phyloP scores from a whole-genome alignment of 2,329 filamentous ascomycete genomes.

The Penicillium sp. region DNA sequence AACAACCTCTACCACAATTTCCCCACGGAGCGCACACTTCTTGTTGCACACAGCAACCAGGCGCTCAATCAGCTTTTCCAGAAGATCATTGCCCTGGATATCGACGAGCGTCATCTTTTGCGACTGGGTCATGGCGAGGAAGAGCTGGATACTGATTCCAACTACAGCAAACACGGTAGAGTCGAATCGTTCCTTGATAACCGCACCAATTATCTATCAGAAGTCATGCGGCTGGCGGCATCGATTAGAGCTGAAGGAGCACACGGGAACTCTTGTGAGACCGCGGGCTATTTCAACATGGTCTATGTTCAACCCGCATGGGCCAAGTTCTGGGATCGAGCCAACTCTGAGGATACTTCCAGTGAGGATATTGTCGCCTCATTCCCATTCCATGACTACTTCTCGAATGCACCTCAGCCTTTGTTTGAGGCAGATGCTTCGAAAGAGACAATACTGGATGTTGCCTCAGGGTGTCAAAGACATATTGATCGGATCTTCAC shows the following conservation, averaged over 20 bases:
- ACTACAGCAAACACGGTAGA: conserved; percentile 89
- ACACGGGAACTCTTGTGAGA: conserved; percentile 96
- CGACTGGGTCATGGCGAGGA: conserved; percentile 94
- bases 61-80: conserved; percentile 96
- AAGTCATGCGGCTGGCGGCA: conserved; percentile 82
- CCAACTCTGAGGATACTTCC: conserved; percentile 58
- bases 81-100: conserved; percentile 94
- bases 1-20: conserved; percentile 99
- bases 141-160: conserved; percentile 80
- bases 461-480: conserved; percentile 79
- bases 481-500: conserved; percentile 90
- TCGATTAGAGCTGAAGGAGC: conserved; percentile 86
- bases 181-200: conserved; percentile 96
- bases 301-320: conserved; percentile 89
- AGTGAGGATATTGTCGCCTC: conserved; percentile 64
- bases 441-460: conserved; percentile 69
- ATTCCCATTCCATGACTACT: conserved; percentile 89
- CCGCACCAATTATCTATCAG: conserved; percentile 71
- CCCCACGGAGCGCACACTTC: conserved; percentile 82
- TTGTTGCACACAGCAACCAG: conserved; percentile 97
- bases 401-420: conserved; percentile 81
- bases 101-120: conserved; percentile 90
- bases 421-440: conserved; percentile 70
- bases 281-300: conserved; percentile 91
- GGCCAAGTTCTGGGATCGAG: conserved; percentile 75